phyloP scores from a whole-genome alignment of 163 green algal genomes.

The Chloromonas sp. region DNA sequence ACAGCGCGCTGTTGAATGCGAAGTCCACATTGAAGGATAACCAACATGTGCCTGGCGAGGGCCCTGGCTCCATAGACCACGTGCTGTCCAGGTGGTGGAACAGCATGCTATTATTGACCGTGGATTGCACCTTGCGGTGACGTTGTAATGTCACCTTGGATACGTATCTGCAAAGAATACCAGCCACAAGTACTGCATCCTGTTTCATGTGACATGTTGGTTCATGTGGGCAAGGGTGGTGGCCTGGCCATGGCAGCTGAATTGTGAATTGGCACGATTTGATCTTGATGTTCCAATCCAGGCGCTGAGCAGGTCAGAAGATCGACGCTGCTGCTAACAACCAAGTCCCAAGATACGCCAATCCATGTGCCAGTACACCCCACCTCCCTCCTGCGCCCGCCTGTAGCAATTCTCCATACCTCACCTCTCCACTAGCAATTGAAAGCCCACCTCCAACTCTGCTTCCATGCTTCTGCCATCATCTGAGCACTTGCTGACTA shows the following conservation, averaged over 20 bases:
- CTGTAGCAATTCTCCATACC: not conserved
- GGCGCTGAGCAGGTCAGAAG: not conserved
- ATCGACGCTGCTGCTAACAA: not conserved
- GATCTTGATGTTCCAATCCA: too few species aligned
- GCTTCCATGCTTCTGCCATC: constrained; percentile 63
- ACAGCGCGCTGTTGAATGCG: constrained; percentile 80
- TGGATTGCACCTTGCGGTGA: constrained; percentile 51
- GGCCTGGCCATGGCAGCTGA: too few species aligned
- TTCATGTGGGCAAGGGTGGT: not conserved
- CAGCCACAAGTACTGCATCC: not conserved
- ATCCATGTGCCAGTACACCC: too few species aligned
- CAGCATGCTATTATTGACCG: constrained; percentile 63
- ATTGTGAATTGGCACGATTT: too few species aligned
- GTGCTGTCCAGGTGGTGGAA: constrained; percentile 84
- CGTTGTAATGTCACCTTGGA: constrained; percentile 54
- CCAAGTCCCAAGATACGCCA: not conserved
- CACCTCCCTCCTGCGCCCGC: too few species aligned
- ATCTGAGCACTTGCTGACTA: constrained; percentile 30
- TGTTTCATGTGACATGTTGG: not conserved
- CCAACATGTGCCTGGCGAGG: constrained; percentile 54
- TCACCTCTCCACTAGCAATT: constrained; percentile 79
- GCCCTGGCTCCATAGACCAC: constrained; percentile 75
- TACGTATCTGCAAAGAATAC: constrained; percentile 53
- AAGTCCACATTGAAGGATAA: constrained; percentile 88
- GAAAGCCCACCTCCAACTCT: constrained; percentile 92